Percentiles rank a stretch among this genome's conserved stretches.
Conservation (phyloP, 1,284 basidiomycete species). For the Fomitopsis palustris region DNA sequence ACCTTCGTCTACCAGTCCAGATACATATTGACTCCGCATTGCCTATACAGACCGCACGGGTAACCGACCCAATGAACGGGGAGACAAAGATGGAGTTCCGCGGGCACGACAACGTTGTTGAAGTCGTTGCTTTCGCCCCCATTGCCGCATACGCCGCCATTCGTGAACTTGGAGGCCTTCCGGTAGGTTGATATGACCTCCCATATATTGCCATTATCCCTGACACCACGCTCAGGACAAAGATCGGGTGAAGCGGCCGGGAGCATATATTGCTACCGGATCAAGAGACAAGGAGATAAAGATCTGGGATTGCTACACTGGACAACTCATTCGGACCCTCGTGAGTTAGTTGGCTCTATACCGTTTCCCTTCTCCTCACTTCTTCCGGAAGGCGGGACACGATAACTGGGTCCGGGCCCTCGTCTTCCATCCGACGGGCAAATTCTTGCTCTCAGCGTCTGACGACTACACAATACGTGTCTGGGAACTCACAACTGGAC, state of each 20-base stretch:
- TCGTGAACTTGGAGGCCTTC: conserved; percentile 31
- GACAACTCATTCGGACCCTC: conserved; percentile 65
- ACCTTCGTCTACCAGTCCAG: background rate
- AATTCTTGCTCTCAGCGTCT: conserved; percentile 67
- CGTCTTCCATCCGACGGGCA: conserved; percentile 71
- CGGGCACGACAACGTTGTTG: conserved; percentile 77
- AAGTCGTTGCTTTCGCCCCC: conserved; percentile 62
- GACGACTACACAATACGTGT: conserved; percentile 78
- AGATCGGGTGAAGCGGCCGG: conserved; percentile 30
- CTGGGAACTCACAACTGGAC: conserved; percentile 70
- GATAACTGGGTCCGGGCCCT: conserved; percentile 72
- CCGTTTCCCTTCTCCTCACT: background rate
- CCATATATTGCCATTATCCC: background rate
- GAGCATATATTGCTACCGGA: conserved; percentile 59
- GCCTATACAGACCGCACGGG: conserved; percentile 50
- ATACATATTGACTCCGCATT: background rate
- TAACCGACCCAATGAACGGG: conserved; percentile 61
- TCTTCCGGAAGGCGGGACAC: conserved; percentile 44
- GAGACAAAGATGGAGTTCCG: conserved; percentile 67
- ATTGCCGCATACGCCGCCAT: conserved; percentile 52
- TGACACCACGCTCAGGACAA: conserved; percentile 14
- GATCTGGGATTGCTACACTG: conserved; percentile 66
- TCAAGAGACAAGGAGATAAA: conserved; percentile 73
- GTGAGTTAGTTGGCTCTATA: conserved; percentile 32
- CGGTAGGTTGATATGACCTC: conserved; percentile 13